Evolutionary conservation across 352 stramenopile species (phyloP).

Genomic region (Phytopythium mirpurense): DNA sequence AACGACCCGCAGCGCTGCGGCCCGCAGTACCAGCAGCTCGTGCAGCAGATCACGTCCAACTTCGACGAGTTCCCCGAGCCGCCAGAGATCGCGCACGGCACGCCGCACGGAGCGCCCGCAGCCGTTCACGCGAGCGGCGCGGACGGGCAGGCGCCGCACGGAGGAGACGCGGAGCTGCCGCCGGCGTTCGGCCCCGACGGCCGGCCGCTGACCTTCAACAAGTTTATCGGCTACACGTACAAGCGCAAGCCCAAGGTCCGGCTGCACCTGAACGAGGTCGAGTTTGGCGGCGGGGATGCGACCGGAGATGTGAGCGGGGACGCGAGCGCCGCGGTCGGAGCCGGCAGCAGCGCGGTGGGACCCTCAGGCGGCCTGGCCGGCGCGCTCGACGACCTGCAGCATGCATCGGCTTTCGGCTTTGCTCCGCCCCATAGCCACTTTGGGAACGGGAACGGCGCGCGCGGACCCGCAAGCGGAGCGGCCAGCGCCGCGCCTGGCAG

Average conservation of each 20-base stretch:
- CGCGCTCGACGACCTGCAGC: neutral
- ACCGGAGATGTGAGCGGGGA: too few species aligned
- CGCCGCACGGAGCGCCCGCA: conserved; percentile 9
- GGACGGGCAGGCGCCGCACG: neutral
- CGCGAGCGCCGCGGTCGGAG: too few species aligned
- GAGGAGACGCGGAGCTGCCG: conserved; percentile 18
- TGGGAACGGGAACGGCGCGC: neutral
- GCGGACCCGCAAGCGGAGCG: neutral
- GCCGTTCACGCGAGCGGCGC: conserved; percentile 6
- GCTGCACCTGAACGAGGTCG: conserved; percentile 67
- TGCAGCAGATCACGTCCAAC: conserved; percentile 93
- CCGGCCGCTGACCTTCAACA: conserved; percentile 86
- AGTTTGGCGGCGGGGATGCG: conserved; percentile 38
- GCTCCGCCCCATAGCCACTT: neutral
- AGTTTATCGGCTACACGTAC: conserved; percentile 92
- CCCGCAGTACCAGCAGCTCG: conserved; percentile 81
- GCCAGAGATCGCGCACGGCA: conserved; percentile 1
- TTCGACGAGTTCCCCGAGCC: conserved; percentile 97
- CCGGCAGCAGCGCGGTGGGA: neutral
- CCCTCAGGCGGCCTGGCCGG: neutral
- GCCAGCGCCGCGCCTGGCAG: neutral
- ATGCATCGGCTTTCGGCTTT: neutral
- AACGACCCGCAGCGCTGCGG: conserved; percentile 47
- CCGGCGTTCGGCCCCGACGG: conserved; percentile 58
- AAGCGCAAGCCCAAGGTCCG: conserved; percentile 84